Percentiles rank a stretch among this genome's conserved stretches.
Evolutionary conservation across 257 asterid species (phyloP).

Genomic region (Solanum tarapatanum): DNA sequence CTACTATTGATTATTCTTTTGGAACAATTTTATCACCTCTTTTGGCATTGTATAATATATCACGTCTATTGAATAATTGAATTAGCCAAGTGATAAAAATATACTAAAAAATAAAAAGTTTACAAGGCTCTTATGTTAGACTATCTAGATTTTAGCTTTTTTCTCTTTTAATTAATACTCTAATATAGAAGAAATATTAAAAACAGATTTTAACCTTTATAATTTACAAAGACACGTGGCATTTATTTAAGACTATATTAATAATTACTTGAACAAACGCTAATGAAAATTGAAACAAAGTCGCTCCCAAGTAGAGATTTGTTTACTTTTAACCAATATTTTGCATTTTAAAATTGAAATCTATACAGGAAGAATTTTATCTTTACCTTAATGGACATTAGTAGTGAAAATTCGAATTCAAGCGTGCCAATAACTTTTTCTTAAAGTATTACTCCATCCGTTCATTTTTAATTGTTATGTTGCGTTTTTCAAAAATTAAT

Average conservation of each 20-base stretch:
- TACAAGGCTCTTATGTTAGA: not conserved
- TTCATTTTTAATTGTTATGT: no score
- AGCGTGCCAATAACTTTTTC: not conserved
- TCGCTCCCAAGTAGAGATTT: not conserved
- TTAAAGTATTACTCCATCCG: not conserved
- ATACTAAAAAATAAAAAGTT: no score
- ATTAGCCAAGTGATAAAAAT: not conserved
- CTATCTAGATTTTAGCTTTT: not conserved
- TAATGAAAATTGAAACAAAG: not conserved
- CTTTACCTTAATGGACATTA: not conserved
- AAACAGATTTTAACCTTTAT: not conserved
- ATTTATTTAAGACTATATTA: not conserved
- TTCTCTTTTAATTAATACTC: not conserved
- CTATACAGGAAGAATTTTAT: not conserved
- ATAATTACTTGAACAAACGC: not conserved
- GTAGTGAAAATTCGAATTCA: not conserved
- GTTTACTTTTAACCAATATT: not conserved
- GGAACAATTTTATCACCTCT: not conserved
- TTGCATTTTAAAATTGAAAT: not conserved
- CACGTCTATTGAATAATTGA: not conserved
- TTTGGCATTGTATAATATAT: not conserved
- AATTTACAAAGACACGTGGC: not conserved
- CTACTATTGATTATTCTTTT: not conserved
- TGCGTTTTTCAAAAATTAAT: accelerated
- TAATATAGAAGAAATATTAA: no score